Evolutionary conservation across 2,329 filamentous ascomycete genomes (phyloP).

Genomic region (Verticillium nonalfalfae): DNA sequence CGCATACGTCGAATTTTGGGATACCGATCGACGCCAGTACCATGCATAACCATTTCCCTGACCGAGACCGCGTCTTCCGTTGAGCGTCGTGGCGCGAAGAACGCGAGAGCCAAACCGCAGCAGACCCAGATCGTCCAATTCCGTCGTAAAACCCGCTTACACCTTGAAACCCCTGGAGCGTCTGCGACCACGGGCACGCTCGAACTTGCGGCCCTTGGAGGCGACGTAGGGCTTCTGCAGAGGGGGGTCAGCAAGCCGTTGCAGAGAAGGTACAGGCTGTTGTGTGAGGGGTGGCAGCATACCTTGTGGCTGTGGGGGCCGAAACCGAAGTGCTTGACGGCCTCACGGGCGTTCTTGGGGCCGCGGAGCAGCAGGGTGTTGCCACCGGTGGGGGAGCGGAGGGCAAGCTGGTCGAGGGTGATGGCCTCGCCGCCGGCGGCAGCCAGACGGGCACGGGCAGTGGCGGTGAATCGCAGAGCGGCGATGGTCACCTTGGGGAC

Average conservation of each 20-base stretch:
- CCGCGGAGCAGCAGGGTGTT: constrained; percentile 97
- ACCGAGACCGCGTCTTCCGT: background rate
- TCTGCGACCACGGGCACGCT: constrained; percentile 97
- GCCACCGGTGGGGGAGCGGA: constrained; percentile 88
- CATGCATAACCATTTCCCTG: constrained; percentile 21
- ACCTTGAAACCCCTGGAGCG: constrained; percentile 99
- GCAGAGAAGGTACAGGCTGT: background rate
- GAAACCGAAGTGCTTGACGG: constrained; percentile 98
- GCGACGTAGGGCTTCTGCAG: constrained; percentile 86
- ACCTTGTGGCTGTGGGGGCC: constrained; percentile 98
- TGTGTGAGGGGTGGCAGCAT: constrained; percentile 19
- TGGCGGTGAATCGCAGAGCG: constrained; percentile 93
- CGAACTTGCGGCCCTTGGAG: constrained; percentile 99
- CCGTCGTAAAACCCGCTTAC: constrained; percentile 49
- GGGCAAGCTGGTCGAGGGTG: constrained; percentile 95
- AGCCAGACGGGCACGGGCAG: constrained; percentile 86
- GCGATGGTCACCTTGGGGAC: constrained; percentile 91
- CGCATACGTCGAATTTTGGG: constrained; percentile 15
- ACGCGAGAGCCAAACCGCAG: background rate
- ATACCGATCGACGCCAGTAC: constrained; percentile 42
- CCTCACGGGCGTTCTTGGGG: constrained; percentile 97
- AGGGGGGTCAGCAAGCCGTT: constrained; percentile 23
- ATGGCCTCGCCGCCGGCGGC: constrained; percentile 92
- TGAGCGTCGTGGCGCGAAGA: background rate
- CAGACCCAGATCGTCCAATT: background rate